phyloP scores from a whole-genome alignment of 768 basidiomycete genomes.

The Pisolithus microcarpus region DNA sequence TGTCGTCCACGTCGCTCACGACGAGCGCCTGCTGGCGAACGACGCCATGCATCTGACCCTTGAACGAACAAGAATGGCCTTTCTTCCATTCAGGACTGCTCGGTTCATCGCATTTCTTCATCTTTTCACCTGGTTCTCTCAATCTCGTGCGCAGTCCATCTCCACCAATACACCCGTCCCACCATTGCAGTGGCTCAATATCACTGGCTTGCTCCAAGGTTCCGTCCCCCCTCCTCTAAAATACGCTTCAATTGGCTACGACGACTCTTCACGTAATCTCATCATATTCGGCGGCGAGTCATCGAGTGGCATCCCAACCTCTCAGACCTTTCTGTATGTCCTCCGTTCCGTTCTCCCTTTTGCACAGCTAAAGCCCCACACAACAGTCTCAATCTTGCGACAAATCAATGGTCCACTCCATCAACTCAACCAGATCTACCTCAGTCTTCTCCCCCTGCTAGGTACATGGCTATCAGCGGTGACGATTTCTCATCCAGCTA shows the following conservation, averaged over 20 bases:
- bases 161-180: conserved; percentile 43
- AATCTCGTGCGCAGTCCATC: conserved; percentile 38
- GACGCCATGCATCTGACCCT: conserved; percentile 17
- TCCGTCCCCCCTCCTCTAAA: conserved; percentile 54
- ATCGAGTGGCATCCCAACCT: conserved; percentile 52
- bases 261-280: conserved; percentile 43
- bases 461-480: conserved; percentile 59
- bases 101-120: conserved; percentile 9
- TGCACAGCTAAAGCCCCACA: conserved; percentile 2
- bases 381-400: conserved; percentile 53
- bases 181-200: conserved; percentile 58
- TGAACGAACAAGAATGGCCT: conserved; percentile 13
- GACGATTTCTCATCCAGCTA: conserved; percentile 77
- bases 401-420: conserved; percentile 55
- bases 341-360: not conserved
- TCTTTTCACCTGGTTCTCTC: conserved; percentile 11
- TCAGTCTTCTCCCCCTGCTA: conserved; percentile 45
- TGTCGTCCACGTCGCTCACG: conserved; percentile 15
- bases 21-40: conserved; percentile 21
- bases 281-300: conserved; percentile 76
- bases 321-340: conserved; percentile 61
- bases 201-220: conserved; percentile 50
- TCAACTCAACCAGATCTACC: conserved; percentile 43
- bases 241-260: conserved; percentile 62
- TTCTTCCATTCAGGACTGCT: conserved; percentile 6